phyloP scores from a whole-genome alignment of 2,329 filamentous ascomycete species.

The Lojkania enalia region DNA sequence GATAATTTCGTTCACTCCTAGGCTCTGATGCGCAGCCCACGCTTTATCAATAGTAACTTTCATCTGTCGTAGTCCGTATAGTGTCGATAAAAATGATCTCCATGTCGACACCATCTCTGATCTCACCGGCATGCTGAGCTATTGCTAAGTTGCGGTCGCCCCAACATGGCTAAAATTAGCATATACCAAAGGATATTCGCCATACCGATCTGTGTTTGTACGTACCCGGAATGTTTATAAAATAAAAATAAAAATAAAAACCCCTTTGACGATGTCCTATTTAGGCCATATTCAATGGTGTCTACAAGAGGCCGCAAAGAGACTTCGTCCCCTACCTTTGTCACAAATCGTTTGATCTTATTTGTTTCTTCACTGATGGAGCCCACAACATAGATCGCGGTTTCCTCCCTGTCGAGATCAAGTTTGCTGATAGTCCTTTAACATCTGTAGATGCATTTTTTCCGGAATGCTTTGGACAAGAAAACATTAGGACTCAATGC shows the following conservation, averaged over 20 bases:
- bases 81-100: slow-evolving; percentile 26
- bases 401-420: slow-evolving; percentile 1
- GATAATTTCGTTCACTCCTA: slow-evolving; percentile 22
- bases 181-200: neutral
- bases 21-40: slow-evolving; percentile 13
- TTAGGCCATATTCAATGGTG: slow-evolving; percentile 7
- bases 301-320: slow-evolving; percentile 30
- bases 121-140: slow-evolving; percentile 19
- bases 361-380: slow-evolving; percentile 14
- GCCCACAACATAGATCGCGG: slow-evolving; percentile 2
- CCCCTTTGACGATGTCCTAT: neutral
- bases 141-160: slow-evolving; percentile 25
- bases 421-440: slow-evolving; percentile 12
- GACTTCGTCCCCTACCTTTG: slow-evolving; percentile 15
- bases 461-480: slow-evolving; percentile 16
- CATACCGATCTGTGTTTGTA: neutral
- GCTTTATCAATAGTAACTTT: slow-evolving; percentile 21
- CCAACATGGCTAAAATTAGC: slow-evolving; percentile 17
- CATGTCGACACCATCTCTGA: slow-evolving; percentile 24
- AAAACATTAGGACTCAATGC: slow-evolving; percentile 14
- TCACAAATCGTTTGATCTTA: slow-evolving; percentile 19
- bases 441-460: slow-evolving; percentile 21
- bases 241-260: slow-evolving; percentile 20
- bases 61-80: slow-evolving; percentile 20
- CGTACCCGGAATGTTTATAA: slow-evolving; percentile 30